Percentiles rank a stretch among this genome's conserved stretches.
Evolutionary conservation across 1,284 basidiomycete genomes (phyloP).

Genomic region (Sporisorium reilianum): DNA sequence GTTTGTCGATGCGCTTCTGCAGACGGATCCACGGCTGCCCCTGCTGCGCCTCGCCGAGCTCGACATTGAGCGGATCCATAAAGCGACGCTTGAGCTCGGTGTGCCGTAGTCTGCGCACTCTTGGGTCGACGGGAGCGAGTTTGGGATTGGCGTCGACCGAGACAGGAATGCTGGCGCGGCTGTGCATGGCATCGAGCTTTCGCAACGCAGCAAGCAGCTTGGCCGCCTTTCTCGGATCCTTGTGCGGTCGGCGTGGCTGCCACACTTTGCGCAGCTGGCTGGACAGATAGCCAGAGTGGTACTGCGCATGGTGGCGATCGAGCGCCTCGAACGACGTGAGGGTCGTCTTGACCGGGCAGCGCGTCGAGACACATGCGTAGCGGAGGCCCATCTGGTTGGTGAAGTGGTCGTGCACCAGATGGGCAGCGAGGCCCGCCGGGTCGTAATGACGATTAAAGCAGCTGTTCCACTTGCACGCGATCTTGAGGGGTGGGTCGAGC

Average conservation of each 20-base stretch:
- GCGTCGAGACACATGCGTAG: constrained; percentile 26
- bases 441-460: constrained; percentile 40
- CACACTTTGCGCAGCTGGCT: constrained; percentile 13
- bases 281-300: constrained; percentile 7
- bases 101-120: neutral
- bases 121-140: neutral
- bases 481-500: neutral
- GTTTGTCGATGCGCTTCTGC: constrained; percentile 12
- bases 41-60: constrained; percentile 13
- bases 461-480: constrained; percentile 32
- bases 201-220: constrained; percentile 10
- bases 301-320: constrained; percentile 19
- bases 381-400: constrained; percentile 25
- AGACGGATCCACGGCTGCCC: constrained; percentile 22
- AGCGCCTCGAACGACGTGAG: constrained; percentile 21
- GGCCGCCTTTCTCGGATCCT: neutral
- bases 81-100: constrained; percentile 7
- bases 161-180: constrained; percentile 6
- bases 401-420: constrained; percentile 38
- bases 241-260: neutral
- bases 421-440: constrained; percentile 20
- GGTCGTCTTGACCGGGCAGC: constrained; percentile 15
- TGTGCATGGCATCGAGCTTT: neutral
- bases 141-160: constrained; percentile 14
- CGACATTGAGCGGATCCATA: constrained; percentile 13